Conservation (phyloP, 2,329 filamentous ascomycete genomes). For the Ophiostoma piceae region DNA sequence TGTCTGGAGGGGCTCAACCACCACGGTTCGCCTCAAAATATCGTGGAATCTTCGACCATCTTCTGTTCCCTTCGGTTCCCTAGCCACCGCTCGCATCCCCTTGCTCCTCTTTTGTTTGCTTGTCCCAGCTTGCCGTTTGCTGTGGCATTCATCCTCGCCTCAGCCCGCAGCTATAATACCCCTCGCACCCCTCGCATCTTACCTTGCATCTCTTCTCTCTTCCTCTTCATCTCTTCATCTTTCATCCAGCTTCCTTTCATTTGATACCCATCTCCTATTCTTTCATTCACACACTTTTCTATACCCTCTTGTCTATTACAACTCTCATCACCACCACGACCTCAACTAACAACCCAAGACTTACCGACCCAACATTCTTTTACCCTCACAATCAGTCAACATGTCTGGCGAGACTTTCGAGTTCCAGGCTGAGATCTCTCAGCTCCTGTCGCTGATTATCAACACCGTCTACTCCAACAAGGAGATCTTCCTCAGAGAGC, state of each 20-base stretch:
- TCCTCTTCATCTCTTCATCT: neutral
- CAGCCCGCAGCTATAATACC: neutral
- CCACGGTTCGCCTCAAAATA: neutral
- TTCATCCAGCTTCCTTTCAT: neutral
- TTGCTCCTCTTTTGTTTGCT: conserved; percentile 7
- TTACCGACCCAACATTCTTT: conserved; percentile 6
- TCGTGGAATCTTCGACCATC: conserved; percentile 16
- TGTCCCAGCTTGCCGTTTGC: neutral
- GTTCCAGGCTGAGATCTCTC: conserved; percentile 99
- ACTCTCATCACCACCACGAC: neutral
- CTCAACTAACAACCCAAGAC: neutral
- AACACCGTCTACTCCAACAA: conserved; percentile 99
- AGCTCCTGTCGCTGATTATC: conserved; percentile 99
- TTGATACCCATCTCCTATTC: conserved; percentile 11
- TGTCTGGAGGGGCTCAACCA: conserved; percentile 14
- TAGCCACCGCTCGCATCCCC: neutral
- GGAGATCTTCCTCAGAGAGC: conserved; percentile 98
- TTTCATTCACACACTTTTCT: neutral
- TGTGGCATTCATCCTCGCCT: neutral
- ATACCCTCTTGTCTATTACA: neutral
- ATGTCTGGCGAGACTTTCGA: conserved; percentile 95
- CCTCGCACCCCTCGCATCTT: neutral
- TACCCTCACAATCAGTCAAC: conserved; percentile 44
- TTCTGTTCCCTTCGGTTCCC: conserved; percentile 13
- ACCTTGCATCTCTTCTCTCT: neutral